phyloP scores from a whole-genome alignment of 495 filamentous ascomycete species.

The Tuber calosporum region DNA sequence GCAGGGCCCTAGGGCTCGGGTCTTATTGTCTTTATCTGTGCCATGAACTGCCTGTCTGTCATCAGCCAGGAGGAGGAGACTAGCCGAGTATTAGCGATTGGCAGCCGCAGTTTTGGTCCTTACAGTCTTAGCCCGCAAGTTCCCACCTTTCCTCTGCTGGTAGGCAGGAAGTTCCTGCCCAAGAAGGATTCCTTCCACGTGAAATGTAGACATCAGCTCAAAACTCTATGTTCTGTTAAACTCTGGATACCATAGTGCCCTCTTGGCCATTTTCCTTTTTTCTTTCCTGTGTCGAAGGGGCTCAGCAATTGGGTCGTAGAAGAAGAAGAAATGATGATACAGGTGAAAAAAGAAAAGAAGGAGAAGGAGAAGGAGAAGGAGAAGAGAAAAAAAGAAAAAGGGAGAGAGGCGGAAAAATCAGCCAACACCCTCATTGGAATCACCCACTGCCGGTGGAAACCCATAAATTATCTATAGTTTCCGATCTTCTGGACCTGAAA shows the following conservation, averaged over 20 bases:
- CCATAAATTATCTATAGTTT: constrained; percentile 2
- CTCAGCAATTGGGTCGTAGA: not conserved
- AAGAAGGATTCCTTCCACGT: not conserved
- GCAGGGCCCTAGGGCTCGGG: not conserved
- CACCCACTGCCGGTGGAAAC: not conserved
- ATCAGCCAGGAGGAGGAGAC: not conserved
- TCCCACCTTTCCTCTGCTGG: not conserved
- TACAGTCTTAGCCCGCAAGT: not conserved
- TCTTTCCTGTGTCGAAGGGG: not conserved
- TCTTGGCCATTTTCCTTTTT: not conserved
- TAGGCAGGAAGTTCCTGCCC: not conserved
- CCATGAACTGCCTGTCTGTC: not conserved
- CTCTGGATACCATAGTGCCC: not conserved
- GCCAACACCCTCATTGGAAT: not conserved
- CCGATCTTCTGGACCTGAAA: not conserved
- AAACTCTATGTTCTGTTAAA: not conserved
- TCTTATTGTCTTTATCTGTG: not conserved
- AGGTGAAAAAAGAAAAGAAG: constrained; percentile 2
- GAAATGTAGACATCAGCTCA: not conserved
- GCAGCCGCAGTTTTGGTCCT: not conserved
- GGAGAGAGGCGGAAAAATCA: not conserved
- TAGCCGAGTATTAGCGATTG: not conserved
- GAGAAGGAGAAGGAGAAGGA: not conserved
- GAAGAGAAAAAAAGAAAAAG: not conserved
- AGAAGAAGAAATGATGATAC: not conserved